A percentile compares a stretch with the other conserved stretches of the same genome.
These are phyloP conservation scores for Barnettozyma californica DNA, from an alignment of 805 yeast species.

Conservation along the genomic window DNA sequence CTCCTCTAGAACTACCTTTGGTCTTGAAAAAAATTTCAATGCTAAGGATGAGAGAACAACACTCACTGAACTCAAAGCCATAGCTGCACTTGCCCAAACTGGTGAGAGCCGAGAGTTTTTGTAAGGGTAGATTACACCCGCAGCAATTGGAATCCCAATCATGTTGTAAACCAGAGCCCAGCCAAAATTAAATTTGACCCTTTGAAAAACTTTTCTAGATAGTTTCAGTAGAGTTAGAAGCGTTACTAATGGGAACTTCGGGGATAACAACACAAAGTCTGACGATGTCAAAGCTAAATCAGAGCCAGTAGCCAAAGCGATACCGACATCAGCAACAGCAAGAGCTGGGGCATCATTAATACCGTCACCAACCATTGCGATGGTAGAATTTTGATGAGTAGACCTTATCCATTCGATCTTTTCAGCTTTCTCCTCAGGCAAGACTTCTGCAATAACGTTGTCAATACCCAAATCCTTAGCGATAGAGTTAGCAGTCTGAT, in stretches of 20 bases:
- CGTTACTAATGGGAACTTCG: constrained; percentile 44
- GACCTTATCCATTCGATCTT: constrained; percentile 51
- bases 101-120: constrained; percentile 50
- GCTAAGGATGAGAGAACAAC: constrained; percentile 54
- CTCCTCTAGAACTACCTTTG: constrained; percentile 13
- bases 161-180: constrained; percentile 57
- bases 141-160: constrained; percentile 58
- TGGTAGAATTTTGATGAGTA: constrained; percentile 27
- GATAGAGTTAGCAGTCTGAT: constrained; percentile 59
- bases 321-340: constrained; percentile 69
- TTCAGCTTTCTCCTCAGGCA: constrained; percentile 68
- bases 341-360: constrained; percentile 81
- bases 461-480: constrained; percentile 59
- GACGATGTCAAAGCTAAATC: constrained; percentile 72
- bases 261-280: constrained; percentile 62
- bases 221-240: constrained; percentile 51
- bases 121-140: constrained; percentile 60
- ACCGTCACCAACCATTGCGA: constrained; percentile 82
- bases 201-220: constrained; percentile 42
- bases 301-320: constrained; percentile 72
- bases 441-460: constrained; percentile 61
- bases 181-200: constrained; percentile 52
- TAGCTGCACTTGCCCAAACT: constrained; percentile 64
- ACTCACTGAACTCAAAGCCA: constrained; percentile 56
- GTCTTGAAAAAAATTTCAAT: constrained; percentile 42